These are phyloP conservation scores for Penicillium rolfsii DNA, from an alignment of 2,329 filamentous ascomycete species.

Conservation along the genomic window DNA sequence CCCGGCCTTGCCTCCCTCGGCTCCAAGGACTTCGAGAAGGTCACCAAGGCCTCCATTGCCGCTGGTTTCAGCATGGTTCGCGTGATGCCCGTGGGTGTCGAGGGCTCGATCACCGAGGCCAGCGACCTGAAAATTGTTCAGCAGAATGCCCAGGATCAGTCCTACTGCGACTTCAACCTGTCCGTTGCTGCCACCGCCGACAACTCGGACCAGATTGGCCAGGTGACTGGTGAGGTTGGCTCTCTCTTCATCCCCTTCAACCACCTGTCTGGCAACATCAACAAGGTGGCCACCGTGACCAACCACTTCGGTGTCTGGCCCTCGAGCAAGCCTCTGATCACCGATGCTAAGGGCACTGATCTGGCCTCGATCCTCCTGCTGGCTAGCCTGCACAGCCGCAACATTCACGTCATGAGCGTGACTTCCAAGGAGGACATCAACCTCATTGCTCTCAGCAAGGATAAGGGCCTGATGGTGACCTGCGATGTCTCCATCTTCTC, in stretches of 20 bases:
- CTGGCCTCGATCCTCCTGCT: slow-evolving; percentile 78
- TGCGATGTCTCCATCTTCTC: slow-evolving; percentile 82
- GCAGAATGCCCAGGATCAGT: slow-evolving; percentile 67
- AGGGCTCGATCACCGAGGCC: slow-evolving; percentile 73
- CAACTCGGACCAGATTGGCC: slow-evolving; percentile 74
- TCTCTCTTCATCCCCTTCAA: slow-evolving; percentile 84
- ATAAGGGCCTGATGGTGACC: slow-evolving; percentile 79
- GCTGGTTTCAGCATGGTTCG: slow-evolving; percentile 80
- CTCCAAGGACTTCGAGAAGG: slow-evolving; percentile 68
- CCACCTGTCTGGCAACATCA: slow-evolving; percentile 78
- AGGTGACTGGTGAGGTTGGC: slow-evolving; percentile 72
- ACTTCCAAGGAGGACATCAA: slow-evolving; percentile 80
- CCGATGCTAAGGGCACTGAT: slow-evolving; percentile 78
- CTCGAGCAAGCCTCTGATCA: slow-evolving; percentile 75
- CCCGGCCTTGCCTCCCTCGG: slow-evolving; percentile 68
- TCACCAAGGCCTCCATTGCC: slow-evolving; percentile 73
- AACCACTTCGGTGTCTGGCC: slow-evolving; percentile 80
- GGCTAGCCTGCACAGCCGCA: slow-evolving; percentile 75
- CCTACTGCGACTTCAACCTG: slow-evolving; percentile 78
- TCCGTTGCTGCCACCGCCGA: slow-evolving; percentile 73
- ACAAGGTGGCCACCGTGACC: slow-evolving; percentile 77
- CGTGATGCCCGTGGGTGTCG: slow-evolving; percentile 74
- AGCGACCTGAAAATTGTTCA: slow-evolving; percentile 72
- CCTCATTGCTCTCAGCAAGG: slow-evolving; percentile 75
- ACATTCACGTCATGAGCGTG: slow-evolving; percentile 78